Evolutionary conservation across 176 grass and related monocot genomes (phyloP), one percentile per base, ranked within the genome.

Genomic region (Triticum urartu): DNA sequence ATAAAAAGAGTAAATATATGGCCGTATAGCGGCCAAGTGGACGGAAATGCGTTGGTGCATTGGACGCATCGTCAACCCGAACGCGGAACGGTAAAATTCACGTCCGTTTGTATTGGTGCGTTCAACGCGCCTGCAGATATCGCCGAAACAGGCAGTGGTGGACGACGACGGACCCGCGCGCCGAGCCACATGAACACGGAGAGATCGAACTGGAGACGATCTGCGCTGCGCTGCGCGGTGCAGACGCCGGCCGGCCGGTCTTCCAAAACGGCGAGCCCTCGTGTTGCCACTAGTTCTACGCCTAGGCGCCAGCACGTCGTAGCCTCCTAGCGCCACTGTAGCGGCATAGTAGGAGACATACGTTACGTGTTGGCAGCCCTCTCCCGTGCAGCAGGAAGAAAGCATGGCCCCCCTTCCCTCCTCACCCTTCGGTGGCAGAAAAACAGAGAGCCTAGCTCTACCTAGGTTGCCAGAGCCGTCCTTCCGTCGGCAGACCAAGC

Each of bases 341-440:
- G 65, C 4, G 15, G 17, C 40, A 26, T 20, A 59, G 36, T 54
- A 54, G 15, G 30, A 26, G 72, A 67, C 82, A 84, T 87, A 52
- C 45, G 85, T 76, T 91, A 21, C 89, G 89, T 87, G 89, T 79
- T 45, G 85, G 75, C 89, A 80, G 81, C 7, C 21, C 26, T 64
- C 82, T 70, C 82, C 69, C 90, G 78, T 85, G 89, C 63, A 22
- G 77, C 81, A 84, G 80, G 68, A 67, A 21, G 80, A 73, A 81
- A 68, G 83, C 88, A 81, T 79, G 20, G 25, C 22, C 75, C 20
- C 50, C 75, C 9, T 20, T 7, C 39, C 6, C 36, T 38, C 36
- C 35, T 7, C 36, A 38, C 36, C 6, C 36, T 15, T 30, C 63
- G 54, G 50, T n/a, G n/a, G 45, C 80, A 59, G 42, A 59, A 45